A percentile compares a stretch with the other conserved stretches of the same genome.
These are phyloP conservation scores for Naganishia sp. DNA, from an alignment of 1,284 basidiomycete genomes.

Conservation along the genomic window DNA sequence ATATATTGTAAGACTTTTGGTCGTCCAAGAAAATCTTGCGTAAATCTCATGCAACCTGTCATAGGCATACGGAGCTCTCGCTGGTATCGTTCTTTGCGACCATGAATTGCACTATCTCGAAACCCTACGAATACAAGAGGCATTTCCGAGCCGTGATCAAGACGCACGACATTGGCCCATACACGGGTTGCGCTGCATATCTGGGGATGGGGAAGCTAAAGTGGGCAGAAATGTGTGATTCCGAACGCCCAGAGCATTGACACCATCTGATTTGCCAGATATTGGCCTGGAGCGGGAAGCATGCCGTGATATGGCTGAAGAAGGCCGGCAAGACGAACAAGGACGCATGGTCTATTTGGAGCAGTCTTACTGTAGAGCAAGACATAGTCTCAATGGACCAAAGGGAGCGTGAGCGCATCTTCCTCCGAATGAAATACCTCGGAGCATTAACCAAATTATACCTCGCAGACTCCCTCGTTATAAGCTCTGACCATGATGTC, in stretches of 20 bases:
- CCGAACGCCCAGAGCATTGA: not conserved
- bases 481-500: not conserved
- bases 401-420: slow-evolving; percentile 36
- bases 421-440: not conserved
- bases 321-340: slow-evolving; percentile 16
- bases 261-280: slow-evolving; percentile 37
- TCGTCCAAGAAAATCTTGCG: not conserved
- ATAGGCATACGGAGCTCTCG: slow-evolving; percentile 21
- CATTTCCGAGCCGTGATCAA: slow-evolving; percentile 16
- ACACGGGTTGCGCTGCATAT: slow-evolving; percentile 8
- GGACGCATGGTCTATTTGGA: slow-evolving; percentile 5
- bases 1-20: slow-evolving; percentile 1
- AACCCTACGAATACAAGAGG: slow-evolving; percentile 19
- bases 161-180: not conserved
- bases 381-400: slow-evolving; percentile 42
- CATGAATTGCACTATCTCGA: slow-evolving; percentile 15
- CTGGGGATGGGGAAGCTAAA: not conserved
- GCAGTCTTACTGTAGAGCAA: slow-evolving; percentile 37
- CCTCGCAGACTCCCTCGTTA: not conserved
- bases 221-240: not conserved
- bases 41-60: not conserved
- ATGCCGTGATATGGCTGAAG: slow-evolving; percentile 47
- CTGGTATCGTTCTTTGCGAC: slow-evolving; percentile 14
- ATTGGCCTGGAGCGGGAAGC: slow-evolving; percentile 45
- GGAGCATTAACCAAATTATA: not conserved